Base-by-base conservation (phyloP, 495 filamentous ascomycete genomes). In the Cercophora scortea region DNA sequence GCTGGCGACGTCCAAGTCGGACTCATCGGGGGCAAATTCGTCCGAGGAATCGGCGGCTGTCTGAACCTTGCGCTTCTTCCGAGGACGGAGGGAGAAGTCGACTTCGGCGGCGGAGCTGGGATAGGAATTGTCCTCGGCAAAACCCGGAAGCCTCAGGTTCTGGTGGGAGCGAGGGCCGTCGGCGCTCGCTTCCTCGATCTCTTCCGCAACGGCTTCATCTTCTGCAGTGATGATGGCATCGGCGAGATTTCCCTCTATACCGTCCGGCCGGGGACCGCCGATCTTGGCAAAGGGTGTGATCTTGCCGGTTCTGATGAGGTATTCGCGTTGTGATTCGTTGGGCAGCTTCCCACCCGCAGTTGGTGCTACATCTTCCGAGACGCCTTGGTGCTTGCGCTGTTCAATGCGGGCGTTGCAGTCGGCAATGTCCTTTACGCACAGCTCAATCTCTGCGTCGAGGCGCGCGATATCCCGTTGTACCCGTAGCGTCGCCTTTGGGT, bases 241-340 rank as follows among this genome's bases (percentile, higher is more conserved):
- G 17, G 82, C 79, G 6, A 93, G 73, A 46, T 80, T 82, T 15
- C 83, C 79, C 38, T 80, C 72, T 6, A 78, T 71, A 1, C 78
- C 81, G 39, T 74, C 73, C 12, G 73, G 71, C 16, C 71, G 66
- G 18, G 74, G 71, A 33, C 74, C 75, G 42, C 77, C 75, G 59
- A 91, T 77, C 47, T 82, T 84, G 3, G 90, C 85, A 53, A 98
- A 97, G 0, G 93, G 93, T 0, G 93, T 98, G 58, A 98, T 98
- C 67, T 97, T 96, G 48, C 93, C 93, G 0, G 92, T 98, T 6
- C 93, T 80, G 35, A 98, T 91, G 45, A 98, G 78, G 64, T 89
- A 97, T 32, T 94, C 90, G 45, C 91, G 80, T 47, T 87, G 82
- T 12, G 78, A 89, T 70, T 97, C 93, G 58, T 85, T 83, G 13